These are phyloP conservation scores for Neophaeococcomyces mojaviensis DNA, from an alignment of 2,329 filamentous ascomycete species.

Conservation along the genomic window DNA sequence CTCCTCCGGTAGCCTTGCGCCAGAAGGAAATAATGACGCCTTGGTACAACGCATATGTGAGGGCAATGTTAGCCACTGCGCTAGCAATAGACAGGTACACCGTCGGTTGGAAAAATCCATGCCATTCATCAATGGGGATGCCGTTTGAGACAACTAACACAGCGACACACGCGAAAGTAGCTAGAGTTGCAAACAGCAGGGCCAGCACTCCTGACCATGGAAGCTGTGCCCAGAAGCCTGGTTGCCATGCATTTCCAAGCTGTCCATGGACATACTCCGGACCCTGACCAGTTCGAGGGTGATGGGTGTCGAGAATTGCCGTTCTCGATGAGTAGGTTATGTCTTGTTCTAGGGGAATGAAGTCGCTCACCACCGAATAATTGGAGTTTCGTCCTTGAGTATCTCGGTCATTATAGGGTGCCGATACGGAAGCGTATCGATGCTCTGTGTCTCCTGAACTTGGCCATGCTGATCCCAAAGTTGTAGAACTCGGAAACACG, in stretches of 20 bases:
- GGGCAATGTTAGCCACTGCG: conserved; percentile 6
- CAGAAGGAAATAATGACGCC: conserved; percentile 9
- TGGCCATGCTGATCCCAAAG: too few relatives aligned
- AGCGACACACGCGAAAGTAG: neutral
- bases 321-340: too few relatives aligned
- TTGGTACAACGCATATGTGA: conserved; percentile 6
- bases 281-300: too few relatives aligned
- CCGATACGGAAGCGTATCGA: too few relatives aligned
- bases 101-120: conserved; percentile 7
- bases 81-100: conserved; percentile 11
- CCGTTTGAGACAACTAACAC: conserved; percentile 7
- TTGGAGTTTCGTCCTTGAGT: too few relatives aligned
- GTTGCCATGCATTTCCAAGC: neutral
- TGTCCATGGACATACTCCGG: too few relatives aligned
- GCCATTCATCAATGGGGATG: conserved; percentile 4
- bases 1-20: neutral
- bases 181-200: neutral
- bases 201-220: conserved; percentile 1
- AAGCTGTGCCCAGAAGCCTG: neutral
- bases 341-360: too few relatives aligned
- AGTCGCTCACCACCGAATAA: too few relatives aligned
- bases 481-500: too few relatives aligned
- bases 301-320: too few relatives aligned
- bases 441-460: too few relatives aligned
- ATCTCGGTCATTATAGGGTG: too few relatives aligned